These are phyloP conservation scores for Collybia nuda DNA, from an alignment of 768 basidiomycete species.

Conservation along the genomic window DNA sequence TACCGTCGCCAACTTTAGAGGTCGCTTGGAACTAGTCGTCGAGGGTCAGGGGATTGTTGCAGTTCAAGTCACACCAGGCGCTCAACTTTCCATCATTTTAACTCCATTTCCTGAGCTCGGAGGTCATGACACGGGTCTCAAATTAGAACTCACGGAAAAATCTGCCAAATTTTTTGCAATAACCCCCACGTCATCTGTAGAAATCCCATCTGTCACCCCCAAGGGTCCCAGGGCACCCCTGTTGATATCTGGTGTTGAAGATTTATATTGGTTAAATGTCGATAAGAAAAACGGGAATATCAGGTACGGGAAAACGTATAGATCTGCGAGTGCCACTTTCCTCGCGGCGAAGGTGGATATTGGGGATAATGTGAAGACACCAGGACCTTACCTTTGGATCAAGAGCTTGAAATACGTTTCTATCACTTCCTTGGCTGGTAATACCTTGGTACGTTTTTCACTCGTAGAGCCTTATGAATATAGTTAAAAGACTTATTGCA, in stretches of 20 bases:
- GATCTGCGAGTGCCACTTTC: constrained; percentile 5
- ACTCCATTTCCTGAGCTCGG: not conserved
- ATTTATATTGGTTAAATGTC: constrained; percentile 11
- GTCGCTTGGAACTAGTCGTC: not conserved
- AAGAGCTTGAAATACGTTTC: constrained; percentile 7
- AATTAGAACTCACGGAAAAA: not conserved
- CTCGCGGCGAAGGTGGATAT: constrained; percentile 7
- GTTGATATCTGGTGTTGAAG: constrained; percentile 8
- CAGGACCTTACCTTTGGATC: constrained; percentile 9
- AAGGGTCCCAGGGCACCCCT: constrained; percentile 4
- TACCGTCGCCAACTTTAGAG: not conserved
- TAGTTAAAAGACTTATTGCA: not conserved
- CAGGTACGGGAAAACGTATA: constrained; percentile 10
- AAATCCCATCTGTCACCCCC: constrained; percentile 1
- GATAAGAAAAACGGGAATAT: constrained; percentile 13
- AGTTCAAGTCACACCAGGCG: constrained; percentile 4
- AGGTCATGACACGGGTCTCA: not conserved
- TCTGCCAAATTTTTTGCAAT: constrained; percentile 1
- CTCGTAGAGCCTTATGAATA: not conserved
- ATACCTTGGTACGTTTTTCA: not conserved
- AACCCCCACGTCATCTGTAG: not conserved
- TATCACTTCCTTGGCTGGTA: not conserved
- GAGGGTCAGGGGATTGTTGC: constrained; percentile 11
- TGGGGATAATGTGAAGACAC: constrained; percentile 7
- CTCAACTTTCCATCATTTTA: constrained; percentile 3